Percentiles rank a stretch among this genome's conserved stretches.
Conservation (phyloP, 371 early-diverging fungal species). For the Smittium culicis region DNA sequence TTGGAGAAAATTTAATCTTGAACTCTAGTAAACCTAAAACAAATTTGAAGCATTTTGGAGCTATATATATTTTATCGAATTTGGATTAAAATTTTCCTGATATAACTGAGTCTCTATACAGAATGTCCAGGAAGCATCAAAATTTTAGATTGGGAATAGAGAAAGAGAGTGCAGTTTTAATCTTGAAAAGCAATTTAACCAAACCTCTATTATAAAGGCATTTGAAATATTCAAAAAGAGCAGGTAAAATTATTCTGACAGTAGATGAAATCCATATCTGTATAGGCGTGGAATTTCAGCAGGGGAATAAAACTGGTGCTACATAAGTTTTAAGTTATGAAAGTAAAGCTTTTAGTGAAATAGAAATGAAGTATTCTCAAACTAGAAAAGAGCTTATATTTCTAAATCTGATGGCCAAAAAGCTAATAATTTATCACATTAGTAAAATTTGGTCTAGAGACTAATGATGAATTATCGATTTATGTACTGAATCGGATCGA, state of each 20-base stretch:
- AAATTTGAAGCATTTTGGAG: conserved; percentile 8
- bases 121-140: conserved; percentile 10
- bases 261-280: conserved; percentile 13
- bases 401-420: conserved; percentile 8
- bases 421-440: conserved; percentile 9
- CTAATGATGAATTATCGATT: too few relatives aligned
- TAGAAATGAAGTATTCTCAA: conserved; percentile 10
- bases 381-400: conserved; percentile 13
- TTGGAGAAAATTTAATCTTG: conserved; percentile 1
- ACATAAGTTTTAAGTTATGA: conserved; percentile 9
- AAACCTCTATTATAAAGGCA: conserved; percentile 10
- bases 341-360: conserved; percentile 13
- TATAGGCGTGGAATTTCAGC: conserved; percentile 10
- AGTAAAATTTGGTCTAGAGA: too few relatives aligned
- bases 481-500: too few relatives aligned
- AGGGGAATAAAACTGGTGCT: conserved; percentile 10
- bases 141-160: conserved; percentile 12
- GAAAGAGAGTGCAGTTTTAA: conserved; percentile 10
- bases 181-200: conserved; percentile 9
- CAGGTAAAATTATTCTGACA: conserved; percentile 10
- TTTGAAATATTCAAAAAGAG: conserved; percentile 3
- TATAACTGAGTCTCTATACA: conserved; percentile 12
- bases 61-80: conserved; percentile 11
- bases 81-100: conserved; percentile 14
- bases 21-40: conserved; percentile 1